Conservation (phyloP, 306 rosid genomes). For the Vigna mungo region DNA sequence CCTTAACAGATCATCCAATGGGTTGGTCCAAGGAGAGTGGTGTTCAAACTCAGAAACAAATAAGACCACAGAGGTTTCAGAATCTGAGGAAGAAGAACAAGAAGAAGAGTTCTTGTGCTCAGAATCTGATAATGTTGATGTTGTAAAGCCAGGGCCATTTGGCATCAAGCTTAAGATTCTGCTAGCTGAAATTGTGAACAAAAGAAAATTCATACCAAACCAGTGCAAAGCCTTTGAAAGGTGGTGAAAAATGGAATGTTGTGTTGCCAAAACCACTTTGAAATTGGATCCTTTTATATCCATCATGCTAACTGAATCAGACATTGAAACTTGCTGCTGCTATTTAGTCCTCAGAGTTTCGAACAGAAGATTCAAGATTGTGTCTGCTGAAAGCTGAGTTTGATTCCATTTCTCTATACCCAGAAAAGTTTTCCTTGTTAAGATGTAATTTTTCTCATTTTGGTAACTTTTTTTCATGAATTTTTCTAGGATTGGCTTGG, state of each 20-base stretch:
- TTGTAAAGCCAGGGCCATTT: conserved; percentile 54
- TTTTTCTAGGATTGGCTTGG: background rate
- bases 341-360: conserved; percentile 19
- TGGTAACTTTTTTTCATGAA: background rate
- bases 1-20: conserved; percentile 50
- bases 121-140: conserved; percentile 51
- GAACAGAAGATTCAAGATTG: conserved; percentile 28
- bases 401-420: background rate
- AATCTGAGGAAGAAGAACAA: conserved; percentile 28
- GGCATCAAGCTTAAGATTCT: conserved; percentile 52
- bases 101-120: conserved; percentile 43
- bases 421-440: background rate
- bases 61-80: conserved; percentile 25
- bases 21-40: conserved; percentile 68
- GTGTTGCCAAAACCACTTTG: background rate
- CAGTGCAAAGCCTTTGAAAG: conserved; percentile 52
- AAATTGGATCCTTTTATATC: background rate
- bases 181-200: conserved; percentile 44
- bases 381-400: conserved; percentile 3
- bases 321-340: background rate
- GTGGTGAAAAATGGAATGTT: conserved; percentile 30
- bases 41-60: conserved; percentile 49
- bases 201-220: conserved; percentile 41
- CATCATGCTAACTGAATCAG: conserved; percentile 4
- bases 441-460: background rate